phyloP scores from a whole-genome alignment of 495 filamentous ascomycete genomes.

The Hypoxylon perforatum region DNA sequence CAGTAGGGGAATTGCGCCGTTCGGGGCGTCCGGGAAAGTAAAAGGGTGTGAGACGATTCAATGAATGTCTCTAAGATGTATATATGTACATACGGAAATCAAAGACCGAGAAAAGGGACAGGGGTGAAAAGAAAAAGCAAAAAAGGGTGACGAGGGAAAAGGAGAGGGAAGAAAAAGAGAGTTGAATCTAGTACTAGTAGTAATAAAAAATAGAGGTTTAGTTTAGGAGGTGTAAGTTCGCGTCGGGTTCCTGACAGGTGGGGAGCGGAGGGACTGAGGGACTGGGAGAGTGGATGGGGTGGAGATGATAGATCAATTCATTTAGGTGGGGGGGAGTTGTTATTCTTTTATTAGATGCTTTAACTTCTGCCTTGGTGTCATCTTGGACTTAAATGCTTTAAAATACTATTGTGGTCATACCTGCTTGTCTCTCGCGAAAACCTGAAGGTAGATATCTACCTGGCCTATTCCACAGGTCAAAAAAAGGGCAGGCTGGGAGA shows the following conservation, averaged over 20 bases:
- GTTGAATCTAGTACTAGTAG: slow-evolving; percentile 9
- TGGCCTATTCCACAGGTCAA: background rate
- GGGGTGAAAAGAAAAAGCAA: slow-evolving; percentile 2
- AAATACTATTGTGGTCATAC: too few relatives aligned
- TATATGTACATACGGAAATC: background rate
- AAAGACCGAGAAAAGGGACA: background rate
- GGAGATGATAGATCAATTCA: background rate
- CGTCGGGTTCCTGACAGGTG: background rate
- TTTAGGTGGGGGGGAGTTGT: slow-evolving; percentile 17
- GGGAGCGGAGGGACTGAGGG: too few relatives aligned
- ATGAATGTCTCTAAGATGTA: slow-evolving; percentile 7
- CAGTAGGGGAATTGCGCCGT: slow-evolving; percentile 14
- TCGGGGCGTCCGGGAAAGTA: slow-evolving; percentile 23
- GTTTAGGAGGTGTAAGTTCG: background rate
- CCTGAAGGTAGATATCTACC: background rate
- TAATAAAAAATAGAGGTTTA: background rate
- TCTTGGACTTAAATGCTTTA: too few relatives aligned
- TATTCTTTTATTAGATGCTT: too few relatives aligned
- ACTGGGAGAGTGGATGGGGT: too few relatives aligned
- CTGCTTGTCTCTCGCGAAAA: too few relatives aligned
- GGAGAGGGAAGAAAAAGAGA: slow-evolving; percentile 4
- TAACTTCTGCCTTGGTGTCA: too few relatives aligned
- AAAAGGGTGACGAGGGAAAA: slow-evolving; percentile 1
- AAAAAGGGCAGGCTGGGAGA: slow-evolving; percentile 8
- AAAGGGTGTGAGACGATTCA: slow-evolving; percentile 18